phyloP scores from a whole-genome alignment of 768 basidiomycete genomes.

The Rhodotorula toruloides region DNA sequence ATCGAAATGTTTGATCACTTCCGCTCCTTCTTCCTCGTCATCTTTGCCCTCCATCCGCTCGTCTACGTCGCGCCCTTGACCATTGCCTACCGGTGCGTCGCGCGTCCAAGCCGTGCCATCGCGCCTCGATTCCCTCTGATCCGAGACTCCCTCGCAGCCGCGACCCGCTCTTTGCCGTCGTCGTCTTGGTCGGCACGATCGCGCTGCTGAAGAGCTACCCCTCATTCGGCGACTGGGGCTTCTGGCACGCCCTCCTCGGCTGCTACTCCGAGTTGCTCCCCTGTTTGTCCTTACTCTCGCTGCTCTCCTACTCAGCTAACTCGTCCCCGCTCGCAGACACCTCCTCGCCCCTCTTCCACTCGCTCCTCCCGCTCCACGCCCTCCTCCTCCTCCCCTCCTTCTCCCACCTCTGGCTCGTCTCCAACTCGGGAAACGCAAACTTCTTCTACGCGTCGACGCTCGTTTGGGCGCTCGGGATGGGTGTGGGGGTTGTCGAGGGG shows the following conservation, averaged over 20 bases:
- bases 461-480: conserved; percentile 83
- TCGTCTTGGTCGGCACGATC: conserved; percentile 68
- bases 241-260: conserved; percentile 73
- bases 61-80: conserved; percentile 75
- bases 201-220: conserved; percentile 88
- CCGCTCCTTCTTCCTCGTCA: conserved; percentile 87
- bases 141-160: conserved; percentile 53
- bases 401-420: conserved; percentile 80
- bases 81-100: conserved; percentile 20
- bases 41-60: conserved; percentile 76
- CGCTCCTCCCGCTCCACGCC: conserved; percentile 75
- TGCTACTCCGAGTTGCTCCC: conserved; percentile 79
- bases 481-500: conserved; percentile 73
- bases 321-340: conserved; percentile 56
- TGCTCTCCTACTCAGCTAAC: not conserved
- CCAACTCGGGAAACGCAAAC: conserved; percentile 93
- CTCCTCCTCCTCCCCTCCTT: conserved; percentile 82
- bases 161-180: conserved; percentile 74
- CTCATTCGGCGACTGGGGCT: conserved; percentile 76
- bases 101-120: no score
- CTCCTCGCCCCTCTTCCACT: conserved; percentile 74
- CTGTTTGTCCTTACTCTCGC: conserved; percentile 55
- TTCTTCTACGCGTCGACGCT: conserved; percentile 96
- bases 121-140: not conserved
- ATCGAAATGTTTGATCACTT: conserved; percentile 99